Conservation (phyloP, 176 grass and related monocot genomes). For the Rhynchospora breviuscula region DNA sequence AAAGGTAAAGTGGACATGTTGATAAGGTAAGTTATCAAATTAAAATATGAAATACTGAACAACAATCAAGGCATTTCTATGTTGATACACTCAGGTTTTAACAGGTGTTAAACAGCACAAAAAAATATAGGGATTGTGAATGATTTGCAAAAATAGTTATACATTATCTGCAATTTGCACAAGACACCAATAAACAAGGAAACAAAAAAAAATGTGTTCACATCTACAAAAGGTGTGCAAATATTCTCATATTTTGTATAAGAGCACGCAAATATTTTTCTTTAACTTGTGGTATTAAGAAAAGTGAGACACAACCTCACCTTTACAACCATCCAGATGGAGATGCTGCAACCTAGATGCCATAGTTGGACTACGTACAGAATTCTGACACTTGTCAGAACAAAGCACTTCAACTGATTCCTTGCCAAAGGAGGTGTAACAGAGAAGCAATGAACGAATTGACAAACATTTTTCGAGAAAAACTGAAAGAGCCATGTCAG, state of each 20-base stretch:
- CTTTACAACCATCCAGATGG: constrained; percentile 16
- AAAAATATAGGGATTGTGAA: background rate
- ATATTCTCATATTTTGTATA: background rate
- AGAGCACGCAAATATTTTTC: too few relatives aligned
- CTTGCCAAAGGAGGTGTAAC: constrained; percentile 1
- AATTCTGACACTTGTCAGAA: background rate
- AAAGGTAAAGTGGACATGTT: background rate
- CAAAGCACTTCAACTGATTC: constrained; percentile 8
- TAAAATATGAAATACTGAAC: background rate
- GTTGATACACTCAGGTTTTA: background rate
- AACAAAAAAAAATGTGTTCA: background rate
- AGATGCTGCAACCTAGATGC: background rate
- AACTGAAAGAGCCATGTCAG: background rate
- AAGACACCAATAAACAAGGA: background rate
- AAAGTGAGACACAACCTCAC: background rate
- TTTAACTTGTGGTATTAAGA: background rate
- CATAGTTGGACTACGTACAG: background rate
- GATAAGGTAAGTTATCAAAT: background rate
- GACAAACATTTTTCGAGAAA: constrained; percentile 18
- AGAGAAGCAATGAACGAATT: constrained; percentile 9
- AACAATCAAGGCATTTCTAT: background rate
- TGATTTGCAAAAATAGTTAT: background rate
- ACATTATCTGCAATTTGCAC: background rate
- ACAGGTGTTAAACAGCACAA: background rate
- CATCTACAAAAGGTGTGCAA: background rate